Evolutionary conservation across 306 rosid species (phyloP), one percentile per base, ranked within the genome.

Genomic region (Vigna reflexopilosa): DNA sequence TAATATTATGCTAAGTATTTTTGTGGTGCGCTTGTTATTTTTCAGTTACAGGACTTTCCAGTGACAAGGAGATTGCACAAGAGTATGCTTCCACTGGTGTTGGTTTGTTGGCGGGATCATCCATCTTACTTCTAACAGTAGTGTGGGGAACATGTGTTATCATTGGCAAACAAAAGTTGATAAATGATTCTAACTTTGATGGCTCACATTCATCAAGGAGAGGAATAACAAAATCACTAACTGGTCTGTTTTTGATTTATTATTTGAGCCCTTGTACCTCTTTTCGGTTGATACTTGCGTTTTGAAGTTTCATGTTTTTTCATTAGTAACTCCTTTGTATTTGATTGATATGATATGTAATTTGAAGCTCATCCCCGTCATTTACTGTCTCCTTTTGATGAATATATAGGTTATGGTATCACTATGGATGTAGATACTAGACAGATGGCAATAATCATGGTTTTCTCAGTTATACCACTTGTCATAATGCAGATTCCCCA

Each of bases 61-160:
- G 87, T 15, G 81, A 78, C 10, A 75, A 78, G 54, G 87, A 84
- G 64, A 78, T 67, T 36, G 87, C 90, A 50, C 87, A 86, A 81
- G 87, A 84, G 56, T 83, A 63, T 77, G 89, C 81, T 26, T 81
- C 82, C 17, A 81, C 84, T 56, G 85, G 89, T 16, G 87, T 86
- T 57, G 89, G 89, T 30, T 83, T 86, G 44, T 57, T 86, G 76
- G 89, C 89, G 22, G 89, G 89, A 36, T 83, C 89, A 16, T 83
- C 89, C 58, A 81, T 86, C 52, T 40, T 86, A 56, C 89, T 86
- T 75, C 87, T 86, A 24, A 86, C 89, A 20, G 70, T 81, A 12
- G 80, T 86, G 5, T 83, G 89, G 89, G 89, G 87, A 13, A 86
- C 90, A 7, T 86, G 90, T 81, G 86, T 86, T 56, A 66, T 86